Conservation (phyloP, 176 grass and related monocot genomes). For the Paspalum notatum region DNA sequence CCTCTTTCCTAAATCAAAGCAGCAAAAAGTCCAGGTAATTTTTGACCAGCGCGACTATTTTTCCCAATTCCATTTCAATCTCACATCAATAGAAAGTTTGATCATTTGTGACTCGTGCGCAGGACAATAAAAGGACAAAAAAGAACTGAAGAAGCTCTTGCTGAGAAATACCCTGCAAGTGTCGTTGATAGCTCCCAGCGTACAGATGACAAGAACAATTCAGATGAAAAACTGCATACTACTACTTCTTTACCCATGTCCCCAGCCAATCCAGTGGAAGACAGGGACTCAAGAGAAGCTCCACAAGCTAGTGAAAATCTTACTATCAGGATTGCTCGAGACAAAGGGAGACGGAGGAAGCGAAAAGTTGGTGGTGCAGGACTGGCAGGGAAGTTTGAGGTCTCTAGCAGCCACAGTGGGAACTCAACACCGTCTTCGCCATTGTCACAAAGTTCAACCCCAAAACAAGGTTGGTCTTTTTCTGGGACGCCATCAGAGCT, state of each 20-base stretch:
- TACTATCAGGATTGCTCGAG: constrained; percentile 69
- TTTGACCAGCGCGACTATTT: not conserved
- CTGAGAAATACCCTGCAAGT: constrained; percentile 45
- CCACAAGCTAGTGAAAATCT: constrained; percentile 65
- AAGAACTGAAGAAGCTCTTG: constrained; percentile 47
- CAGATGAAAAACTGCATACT: constrained; percentile 46
- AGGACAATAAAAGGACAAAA: constrained; percentile 66
- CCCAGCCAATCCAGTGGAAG: constrained; percentile 48
- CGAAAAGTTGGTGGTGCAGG: constrained; percentile 46
- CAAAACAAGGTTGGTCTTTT: constrained; percentile 67
- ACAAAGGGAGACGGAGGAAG: constrained; percentile 70
- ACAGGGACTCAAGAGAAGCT: constrained; percentile 41
- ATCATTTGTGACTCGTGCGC: constrained; percentile 44
- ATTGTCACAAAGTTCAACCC: constrained; percentile 71
- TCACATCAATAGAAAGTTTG: constrained; percentile 31
- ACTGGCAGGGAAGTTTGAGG: constrained; percentile 78
- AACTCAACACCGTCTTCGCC: constrained; percentile 90
- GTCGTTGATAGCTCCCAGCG: constrained; percentile 50
- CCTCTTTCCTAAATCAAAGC: constrained; percentile 48
- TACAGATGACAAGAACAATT: constrained; percentile 42
- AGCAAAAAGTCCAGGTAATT: constrained; percentile 75
- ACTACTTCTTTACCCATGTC: constrained; percentile 35
- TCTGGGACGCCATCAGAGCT: constrained; percentile 39
- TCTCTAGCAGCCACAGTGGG: constrained; percentile 92
- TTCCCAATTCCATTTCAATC: constrained; percentile 13